These are phyloP conservation scores for Hyaloscypha finlandica DNA, from an alignment of 495 filamentous ascomycete species.

Conservation along the genomic window DNA sequence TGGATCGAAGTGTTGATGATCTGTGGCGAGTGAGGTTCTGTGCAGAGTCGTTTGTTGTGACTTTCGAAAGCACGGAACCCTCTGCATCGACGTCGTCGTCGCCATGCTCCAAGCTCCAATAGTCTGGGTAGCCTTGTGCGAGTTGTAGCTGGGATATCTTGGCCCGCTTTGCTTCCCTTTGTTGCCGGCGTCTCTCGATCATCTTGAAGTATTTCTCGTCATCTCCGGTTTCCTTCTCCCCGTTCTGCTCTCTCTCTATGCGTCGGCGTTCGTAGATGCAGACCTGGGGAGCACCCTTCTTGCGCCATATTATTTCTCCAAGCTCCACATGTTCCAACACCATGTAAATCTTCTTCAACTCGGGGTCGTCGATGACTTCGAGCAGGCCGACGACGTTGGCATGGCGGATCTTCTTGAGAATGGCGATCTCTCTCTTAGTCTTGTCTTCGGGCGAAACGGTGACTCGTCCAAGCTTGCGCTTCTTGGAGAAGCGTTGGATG, in stretches of 20 bases:
- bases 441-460: slow-evolving; percentile 76
- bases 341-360: slow-evolving; percentile 96
- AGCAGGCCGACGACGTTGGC: slow-evolving; percentile 91
- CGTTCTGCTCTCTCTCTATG: slow-evolving; percentile 68
- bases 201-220: slow-evolving; percentile 62
- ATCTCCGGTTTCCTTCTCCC: slow-evolving; percentile 60
- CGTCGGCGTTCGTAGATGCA: slow-evolving; percentile 79
- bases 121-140: slow-evolving; percentile 52
- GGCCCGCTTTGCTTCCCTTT: slow-evolving; percentile 57
- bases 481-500: slow-evolving; percentile 92
- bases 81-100: slow-evolving; percentile 58
- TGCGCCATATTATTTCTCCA: slow-evolving; percentile 92
- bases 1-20: slow-evolving; percentile 36
- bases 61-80: slow-evolving; percentile 37
- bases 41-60: slow-evolving; percentile 35
- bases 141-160: slow-evolving; percentile 37
- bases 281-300: slow-evolving; percentile 76
- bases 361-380: slow-evolving; percentile 96
- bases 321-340: slow-evolving; percentile 92
- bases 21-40: slow-evolving; percentile 33
- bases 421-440: slow-evolving; percentile 95
- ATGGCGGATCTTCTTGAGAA: slow-evolving; percentile 96
- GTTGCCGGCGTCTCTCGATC: slow-evolving; percentile 54
- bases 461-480: slow-evolving; percentile 79
- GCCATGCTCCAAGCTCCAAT: slow-evolving; percentile 82